A percentile compares a stretch with the other conserved stretches of the same genome.
These are phyloP conservation scores for Trichophyton schoenleinii DNA, from an alignment of 2,329 filamentous ascomycete species.

Conservation along the genomic window DNA sequence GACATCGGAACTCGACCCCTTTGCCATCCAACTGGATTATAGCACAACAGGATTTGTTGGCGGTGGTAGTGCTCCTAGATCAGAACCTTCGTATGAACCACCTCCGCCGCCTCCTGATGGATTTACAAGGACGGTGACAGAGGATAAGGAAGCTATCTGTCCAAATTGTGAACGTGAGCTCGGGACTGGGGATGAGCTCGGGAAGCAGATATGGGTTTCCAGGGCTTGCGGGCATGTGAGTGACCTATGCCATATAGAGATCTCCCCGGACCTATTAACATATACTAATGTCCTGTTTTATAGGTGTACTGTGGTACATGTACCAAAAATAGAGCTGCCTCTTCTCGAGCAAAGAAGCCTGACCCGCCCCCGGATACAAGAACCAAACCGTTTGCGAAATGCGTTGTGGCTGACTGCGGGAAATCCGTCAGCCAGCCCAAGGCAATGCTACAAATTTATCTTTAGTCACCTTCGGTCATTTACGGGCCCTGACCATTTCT, in stretches of 20 bases:
- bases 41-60: slow-evolving; percentile 29
- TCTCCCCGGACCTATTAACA: slow-evolving; percentile 4
- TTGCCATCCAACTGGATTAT: slow-evolving; percentile 27
- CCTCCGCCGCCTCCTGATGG: slow-evolving; percentile 57
- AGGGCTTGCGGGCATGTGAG: slow-evolving; percentile 82
- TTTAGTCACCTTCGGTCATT: slow-evolving; percentile 24
- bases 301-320: slow-evolving; percentile 40
- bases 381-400: slow-evolving; percentile 32
- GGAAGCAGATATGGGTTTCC: slow-evolving; percentile 84
- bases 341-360: slow-evolving; percentile 24
- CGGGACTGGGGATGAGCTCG: slow-evolving; percentile 54
- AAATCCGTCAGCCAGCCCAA: slow-evolving; percentile 27
- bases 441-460: slow-evolving; percentile 36
- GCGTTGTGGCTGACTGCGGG: slow-evolving; percentile 32
- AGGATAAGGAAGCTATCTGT: slow-evolving; percentile 65
- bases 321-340: slow-evolving; percentile 27
- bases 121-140: slow-evolving; percentile 64
- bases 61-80: slow-evolving; percentile 12
- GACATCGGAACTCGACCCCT: slow-evolving; percentile 19
- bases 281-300: background rate
- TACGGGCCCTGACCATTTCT: slow-evolving; percentile 9
- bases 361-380: slow-evolving; percentile 15
- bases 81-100: slow-evolving; percentile 41
- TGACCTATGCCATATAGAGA: background rate
- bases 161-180: slow-evolving; percentile 79